A percentile compares a stretch with the other conserved stretches of the same genome.
phyloP scores from a whole-genome alignment of 345 rosid species.

The Moringa oleifera region DNA sequence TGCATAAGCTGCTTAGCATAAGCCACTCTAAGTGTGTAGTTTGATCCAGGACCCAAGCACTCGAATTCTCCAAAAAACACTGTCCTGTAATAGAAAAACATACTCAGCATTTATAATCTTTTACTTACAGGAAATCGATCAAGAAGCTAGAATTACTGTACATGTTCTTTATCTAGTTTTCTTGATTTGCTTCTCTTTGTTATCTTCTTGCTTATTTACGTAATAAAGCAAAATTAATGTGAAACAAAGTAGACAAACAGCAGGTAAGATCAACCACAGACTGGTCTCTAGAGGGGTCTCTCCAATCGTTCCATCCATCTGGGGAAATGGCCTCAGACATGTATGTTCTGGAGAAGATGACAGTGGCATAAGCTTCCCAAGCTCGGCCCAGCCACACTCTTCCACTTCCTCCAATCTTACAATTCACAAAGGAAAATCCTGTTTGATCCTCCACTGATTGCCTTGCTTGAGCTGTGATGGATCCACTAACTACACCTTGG shows the following conservation, averaged over 20 bases:
- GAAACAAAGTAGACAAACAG: not conserved
- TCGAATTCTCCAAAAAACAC: conserved; percentile 63
- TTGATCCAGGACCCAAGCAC: conserved; percentile 63
- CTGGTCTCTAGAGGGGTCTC: conserved; percentile 54
- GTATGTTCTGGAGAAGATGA: conserved; percentile 56
- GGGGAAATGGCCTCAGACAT: conserved; percentile 52
- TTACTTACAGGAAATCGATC: too few species aligned
- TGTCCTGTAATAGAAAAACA: conserved; percentile 35
- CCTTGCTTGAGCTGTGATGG: conserved; percentile 57
- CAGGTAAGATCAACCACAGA: conserved; percentile 22
- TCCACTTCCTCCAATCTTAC: conserved; percentile 55
- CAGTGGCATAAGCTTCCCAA: conserved; percentile 61
- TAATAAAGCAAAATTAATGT: too few species aligned
- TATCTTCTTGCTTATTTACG: too few species aligned
- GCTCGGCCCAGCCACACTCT: conserved; percentile 75
- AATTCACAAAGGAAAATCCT: conserved; percentile 70
- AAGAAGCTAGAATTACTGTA: too few species aligned
- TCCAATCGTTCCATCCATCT: conserved; percentile 79
- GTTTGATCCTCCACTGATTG: conserved; percentile 38
- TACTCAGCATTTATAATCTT: too few species aligned
- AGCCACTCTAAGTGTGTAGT: conserved; percentile 31
- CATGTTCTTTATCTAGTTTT: too few species aligned
- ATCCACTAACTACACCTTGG: conserved; percentile 27
- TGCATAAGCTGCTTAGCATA: conserved; percentile 48
- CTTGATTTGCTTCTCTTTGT: too few species aligned